phyloP scores from a whole-genome alignment of 768 basidiomycete genomes.

The Collybia nuda region DNA sequence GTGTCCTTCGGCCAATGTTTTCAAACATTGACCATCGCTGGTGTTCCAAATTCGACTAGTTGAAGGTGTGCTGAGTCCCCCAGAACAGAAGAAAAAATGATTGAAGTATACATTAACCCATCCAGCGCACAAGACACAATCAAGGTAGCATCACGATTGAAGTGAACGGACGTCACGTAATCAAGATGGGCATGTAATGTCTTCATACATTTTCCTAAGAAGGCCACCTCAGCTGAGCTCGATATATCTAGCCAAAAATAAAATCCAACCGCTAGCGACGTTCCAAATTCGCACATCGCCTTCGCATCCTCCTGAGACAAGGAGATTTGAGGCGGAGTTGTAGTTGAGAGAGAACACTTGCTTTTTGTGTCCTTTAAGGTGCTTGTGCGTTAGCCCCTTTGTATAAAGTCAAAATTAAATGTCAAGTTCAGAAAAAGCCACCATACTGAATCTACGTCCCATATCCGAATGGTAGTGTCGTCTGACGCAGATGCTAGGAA shows the following conservation, averaged over 20 bases:
- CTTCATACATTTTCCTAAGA: constrained; percentile 77
- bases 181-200: constrained; percentile 92
- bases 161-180: constrained; percentile 92
- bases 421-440: constrained; percentile 18
- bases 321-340: constrained; percentile 81
- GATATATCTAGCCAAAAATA: background rate
- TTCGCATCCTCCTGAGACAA: constrained; percentile 92
- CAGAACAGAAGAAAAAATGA: constrained; percentile 1
- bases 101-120: constrained; percentile 78
- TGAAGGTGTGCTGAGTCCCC: constrained; percentile 5
- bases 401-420: constrained; percentile 5
- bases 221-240: background rate
- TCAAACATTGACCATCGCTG: constrained; percentile 89
- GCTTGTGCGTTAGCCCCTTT: constrained; percentile 70
- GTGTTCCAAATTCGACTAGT: constrained; percentile 94
- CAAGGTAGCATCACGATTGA: constrained; percentile 88
- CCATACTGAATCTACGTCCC: constrained; percentile 76
- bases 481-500: constrained; percentile 92
- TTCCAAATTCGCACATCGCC: constrained; percentile 96
- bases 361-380: constrained; percentile 79
- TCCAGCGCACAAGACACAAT: constrained; percentile 92
- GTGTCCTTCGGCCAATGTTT: constrained; percentile 90
- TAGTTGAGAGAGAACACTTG: constrained; percentile 94
- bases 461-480: constrained; percentile 86
- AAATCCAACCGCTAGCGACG: constrained; percentile 62